Percentiles rank a stretch among this genome's conserved stretches.
Conservation (phyloP, 441 rosid species). For the Euphorbia corollata region DNA sequence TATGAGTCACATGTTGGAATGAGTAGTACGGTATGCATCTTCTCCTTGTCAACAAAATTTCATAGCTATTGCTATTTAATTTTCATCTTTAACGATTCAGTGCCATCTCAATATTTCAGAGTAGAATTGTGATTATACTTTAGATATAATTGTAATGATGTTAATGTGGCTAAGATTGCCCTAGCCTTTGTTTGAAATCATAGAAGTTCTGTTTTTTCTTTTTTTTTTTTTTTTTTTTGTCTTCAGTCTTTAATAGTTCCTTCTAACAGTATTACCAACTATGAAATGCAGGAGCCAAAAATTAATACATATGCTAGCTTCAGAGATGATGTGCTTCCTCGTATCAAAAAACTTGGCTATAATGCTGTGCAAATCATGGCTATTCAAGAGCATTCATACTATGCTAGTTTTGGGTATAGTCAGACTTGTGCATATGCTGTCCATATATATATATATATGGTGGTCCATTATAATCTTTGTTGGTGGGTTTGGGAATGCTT, state of each 20-base stretch:
- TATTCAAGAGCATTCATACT: constrained; percentile 95
- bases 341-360: constrained; percentile 86
- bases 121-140: background rate
- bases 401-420: constrained; percentile 94
- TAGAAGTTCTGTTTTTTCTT: background rate
- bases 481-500: constrained; percentile 12
- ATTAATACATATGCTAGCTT: constrained; percentile 86
- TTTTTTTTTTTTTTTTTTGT: constrained; percentile 11
- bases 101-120: background rate
- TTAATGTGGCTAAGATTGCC: background rate
- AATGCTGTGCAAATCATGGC: constrained; percentile 99
- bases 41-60: constrained; percentile 18
- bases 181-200: background rate
- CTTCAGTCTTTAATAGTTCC: constrained; percentile 9
- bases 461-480: constrained; percentile 13
- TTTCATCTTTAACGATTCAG: background rate
- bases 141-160: background rate
- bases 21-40: constrained; percentile 81
- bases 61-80: background rate
- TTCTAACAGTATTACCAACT: constrained; percentile 19
- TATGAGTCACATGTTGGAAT: constrained; percentile 97
- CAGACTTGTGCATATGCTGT: constrained; percentile 16
- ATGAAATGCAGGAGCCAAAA: constrained; percentile 62
- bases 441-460: background rate
- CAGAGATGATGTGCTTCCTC: constrained; percentile 96